Percentiles rank a stretch among this genome's conserved stretches.
Conservation (phyloP, 805 yeast genomes). For the Cyberlindnera suaveolens region DNA sequence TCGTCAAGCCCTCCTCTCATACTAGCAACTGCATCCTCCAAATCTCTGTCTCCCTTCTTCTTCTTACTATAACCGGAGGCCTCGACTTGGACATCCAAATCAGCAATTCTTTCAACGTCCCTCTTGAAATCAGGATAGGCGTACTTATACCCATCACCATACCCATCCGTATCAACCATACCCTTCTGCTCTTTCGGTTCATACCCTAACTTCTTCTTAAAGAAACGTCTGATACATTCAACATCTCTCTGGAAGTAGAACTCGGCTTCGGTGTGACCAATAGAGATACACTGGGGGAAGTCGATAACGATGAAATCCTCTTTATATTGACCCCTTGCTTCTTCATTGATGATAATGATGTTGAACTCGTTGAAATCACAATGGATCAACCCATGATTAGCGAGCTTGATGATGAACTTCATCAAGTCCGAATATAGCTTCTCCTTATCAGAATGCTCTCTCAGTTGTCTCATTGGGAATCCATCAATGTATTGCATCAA, state of each 20-base stretch:
- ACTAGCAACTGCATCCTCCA: slow-evolving; percentile 67
- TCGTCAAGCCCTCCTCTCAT: slow-evolving; percentile 46
- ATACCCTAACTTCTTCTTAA: slow-evolving; percentile 70
- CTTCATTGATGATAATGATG: slow-evolving; percentile 71
- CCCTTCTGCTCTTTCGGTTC: slow-evolving; percentile 60
- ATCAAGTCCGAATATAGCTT: slow-evolving; percentile 78
- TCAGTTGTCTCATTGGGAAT: slow-evolving; percentile 80
- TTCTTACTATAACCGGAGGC: slow-evolving; percentile 80
- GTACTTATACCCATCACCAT: slow-evolving; percentile 70
- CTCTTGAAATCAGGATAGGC: slow-evolving; percentile 75
- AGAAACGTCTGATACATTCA: slow-evolving; percentile 80
- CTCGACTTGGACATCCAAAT: slow-evolving; percentile 77
- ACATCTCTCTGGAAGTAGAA: slow-evolving; percentile 89
- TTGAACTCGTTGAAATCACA: slow-evolving; percentile 98
- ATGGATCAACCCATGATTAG: slow-evolving; percentile 85
- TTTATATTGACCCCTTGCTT: slow-evolving; percentile 42
- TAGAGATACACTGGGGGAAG: slow-evolving; percentile 96
- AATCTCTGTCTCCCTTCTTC: slow-evolving; percentile 50
- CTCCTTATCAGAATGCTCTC: slow-evolving; percentile 62
- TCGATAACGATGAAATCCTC: slow-evolving; percentile 86
- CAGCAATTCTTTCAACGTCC: slow-evolving; percentile 63
- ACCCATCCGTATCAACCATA: slow-evolving; percentile 75
- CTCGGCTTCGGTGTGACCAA: slow-evolving; percentile 85
- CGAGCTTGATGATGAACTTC: slow-evolving; percentile 80
- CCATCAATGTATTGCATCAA: slow-evolving; percentile 90